Conservation (phyloP, 345 rosid species). For the Capsella bursapastoris region DNA sequence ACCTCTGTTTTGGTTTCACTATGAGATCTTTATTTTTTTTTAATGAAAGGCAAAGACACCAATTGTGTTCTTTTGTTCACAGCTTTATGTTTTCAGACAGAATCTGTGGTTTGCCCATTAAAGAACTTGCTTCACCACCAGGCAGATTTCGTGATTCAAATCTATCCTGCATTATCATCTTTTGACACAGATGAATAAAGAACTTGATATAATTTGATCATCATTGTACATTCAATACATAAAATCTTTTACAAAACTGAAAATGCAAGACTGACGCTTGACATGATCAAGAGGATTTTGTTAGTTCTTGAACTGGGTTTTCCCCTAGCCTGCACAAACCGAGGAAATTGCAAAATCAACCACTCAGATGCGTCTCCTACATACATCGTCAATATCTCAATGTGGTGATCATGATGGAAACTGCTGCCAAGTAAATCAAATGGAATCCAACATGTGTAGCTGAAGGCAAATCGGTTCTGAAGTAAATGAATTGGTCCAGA, state of each 20-base stretch:
- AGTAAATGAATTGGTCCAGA: conserved; percentile 21
- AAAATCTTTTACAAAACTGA: conserved; percentile 11
- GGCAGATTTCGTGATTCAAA: background rate
- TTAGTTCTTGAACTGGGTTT: background rate
- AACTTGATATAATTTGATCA: background rate
- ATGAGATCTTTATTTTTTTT: conserved; percentile 17
- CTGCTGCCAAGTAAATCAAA: background rate
- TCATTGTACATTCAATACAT: background rate
- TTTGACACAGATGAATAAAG: background rate
- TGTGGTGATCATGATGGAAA: conserved; percentile 2
- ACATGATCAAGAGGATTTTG: background rate
- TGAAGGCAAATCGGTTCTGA: conserved; percentile 22
- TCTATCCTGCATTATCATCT: background rate
- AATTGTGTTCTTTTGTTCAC: conserved; percentile 10
- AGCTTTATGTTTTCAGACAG: conserved; percentile 10
- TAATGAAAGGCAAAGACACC: conserved; percentile 19
- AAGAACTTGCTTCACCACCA: conserved; percentile 1
- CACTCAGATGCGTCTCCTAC: background rate
- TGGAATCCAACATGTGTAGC: conserved; percentile 15
- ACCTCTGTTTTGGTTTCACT: conserved; percentile 34
- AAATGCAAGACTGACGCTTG: background rate
- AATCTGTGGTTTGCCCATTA: background rate
- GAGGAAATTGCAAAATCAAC: conserved; percentile 10
- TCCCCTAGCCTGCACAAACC: background rate
- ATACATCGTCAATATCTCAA: background rate